Evolutionary conservation across 257 asterid species (phyloP).

Genomic region (Scutellaria baicalensis): DNA sequence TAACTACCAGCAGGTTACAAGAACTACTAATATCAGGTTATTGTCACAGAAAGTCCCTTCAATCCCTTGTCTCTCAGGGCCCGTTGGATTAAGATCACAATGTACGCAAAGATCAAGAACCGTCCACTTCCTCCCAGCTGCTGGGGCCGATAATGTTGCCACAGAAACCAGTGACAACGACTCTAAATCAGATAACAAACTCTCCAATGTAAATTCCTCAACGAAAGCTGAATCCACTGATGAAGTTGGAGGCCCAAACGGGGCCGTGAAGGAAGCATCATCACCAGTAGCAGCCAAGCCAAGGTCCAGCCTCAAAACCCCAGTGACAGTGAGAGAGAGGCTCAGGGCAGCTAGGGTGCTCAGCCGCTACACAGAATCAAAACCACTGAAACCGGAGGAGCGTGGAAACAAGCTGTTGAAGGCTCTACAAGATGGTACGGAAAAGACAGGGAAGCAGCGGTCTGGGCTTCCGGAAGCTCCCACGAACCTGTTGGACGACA

Average conservation of each 20-base stretch:
- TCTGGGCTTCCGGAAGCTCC: conserved; percentile 89
- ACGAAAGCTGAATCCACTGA: conserved; percentile 7
- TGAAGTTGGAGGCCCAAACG: too few relatives aligned
- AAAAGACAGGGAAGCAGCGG: conserved; percentile 72
- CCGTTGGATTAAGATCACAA: conserved; percentile 18
- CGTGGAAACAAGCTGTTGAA: conserved; percentile 66
- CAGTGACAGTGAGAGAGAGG: conserved; percentile 86
- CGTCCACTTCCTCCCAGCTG: conserved; percentile 22
- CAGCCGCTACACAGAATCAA: conserved; percentile 74
- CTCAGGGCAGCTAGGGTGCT: conserved; percentile 91
- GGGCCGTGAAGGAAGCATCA: conserved; percentile 10
- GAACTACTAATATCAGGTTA: conserved; percentile 16
- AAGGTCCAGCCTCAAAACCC: conserved; percentile 40
- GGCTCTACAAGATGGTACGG: conserved; percentile 53
- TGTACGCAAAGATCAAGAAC: conserved; percentile 15
- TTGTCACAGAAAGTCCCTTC: conserved; percentile 19
- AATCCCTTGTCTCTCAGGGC: conserved; percentile 15
- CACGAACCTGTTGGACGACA: conserved; percentile 62
- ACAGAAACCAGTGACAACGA: conserved; percentile 32
- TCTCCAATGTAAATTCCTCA: conserved; percentile 13
- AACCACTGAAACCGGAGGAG: conserved; percentile 50
- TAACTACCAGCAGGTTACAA: conserved; percentile 31
- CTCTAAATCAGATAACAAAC: conserved; percentile 13
- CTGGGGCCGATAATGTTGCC: conserved; percentile 39
- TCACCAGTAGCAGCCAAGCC: conserved; percentile 7